Evolutionary conservation across 352 stramenopile genomes (phyloP).

Genomic region (Elongisporangium senticosum): DNA sequence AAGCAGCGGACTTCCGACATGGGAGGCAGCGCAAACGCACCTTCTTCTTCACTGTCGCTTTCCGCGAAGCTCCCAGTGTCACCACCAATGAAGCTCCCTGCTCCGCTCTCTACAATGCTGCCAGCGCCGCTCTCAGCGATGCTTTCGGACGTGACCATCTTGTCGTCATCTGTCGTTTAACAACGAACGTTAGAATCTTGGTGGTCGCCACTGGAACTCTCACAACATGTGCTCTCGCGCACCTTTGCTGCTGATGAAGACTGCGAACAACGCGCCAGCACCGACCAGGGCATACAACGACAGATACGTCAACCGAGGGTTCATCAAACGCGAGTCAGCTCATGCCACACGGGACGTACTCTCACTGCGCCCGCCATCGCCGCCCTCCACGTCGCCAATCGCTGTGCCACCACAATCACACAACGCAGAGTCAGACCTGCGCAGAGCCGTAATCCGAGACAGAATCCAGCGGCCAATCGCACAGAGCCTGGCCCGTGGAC

Average conservation of each 20-base stretch:
- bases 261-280: neutral
- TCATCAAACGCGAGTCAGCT: slow-evolving; percentile 1
- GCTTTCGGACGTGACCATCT: neutral
- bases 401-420: neutral
- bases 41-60: neutral
- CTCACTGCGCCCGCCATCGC: neutral
- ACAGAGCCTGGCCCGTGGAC: neutral
- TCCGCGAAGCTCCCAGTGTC: neutral
- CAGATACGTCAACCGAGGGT: neutral
- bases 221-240: too few relatives aligned
- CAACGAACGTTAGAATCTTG: neutral
- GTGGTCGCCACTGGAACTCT: too few relatives aligned
- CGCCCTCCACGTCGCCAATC: neutral
- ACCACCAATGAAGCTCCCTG: neutral
- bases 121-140: neutral
- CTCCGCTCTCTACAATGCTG: neutral
- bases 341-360: neutral
- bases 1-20: neutral
- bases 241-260: neutral
- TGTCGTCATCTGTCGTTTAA: neutral
- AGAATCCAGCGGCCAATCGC: neutral
- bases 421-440: neutral
- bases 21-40: neutral
- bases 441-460: neutral
- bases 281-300: neutral